Base-by-base conservation (phyloP, 176 grass and related monocot species). In the Eleusine indica region DNA sequence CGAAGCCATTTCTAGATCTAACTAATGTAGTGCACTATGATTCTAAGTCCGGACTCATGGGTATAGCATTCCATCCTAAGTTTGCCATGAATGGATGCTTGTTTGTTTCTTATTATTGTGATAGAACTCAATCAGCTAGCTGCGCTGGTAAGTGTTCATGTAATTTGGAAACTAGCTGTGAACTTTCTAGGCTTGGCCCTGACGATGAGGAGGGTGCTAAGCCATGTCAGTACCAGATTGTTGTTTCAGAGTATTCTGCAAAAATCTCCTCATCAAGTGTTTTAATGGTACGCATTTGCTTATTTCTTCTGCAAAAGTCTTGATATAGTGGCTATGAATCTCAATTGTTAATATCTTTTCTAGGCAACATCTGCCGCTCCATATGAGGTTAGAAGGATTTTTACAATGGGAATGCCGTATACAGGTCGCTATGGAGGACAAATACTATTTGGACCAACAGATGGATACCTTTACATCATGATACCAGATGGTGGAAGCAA, bases 71-170 rank as follows among this genome's bases (percentile, higher is more conserved):
- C 72, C 96, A 98, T 83, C 92, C 91, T 22, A 91, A 95, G 72
- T 98, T 92, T 9, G 74, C 82, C 29, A 87, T 70, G 14, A 98
- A 98, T 71, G 96, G 96, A 14, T 88, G 93, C 28, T 88, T 98
- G 77, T 95, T 98, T 70, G 96, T 98, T 62, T 95, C 90, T 13
- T 98, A 98, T 39, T 93, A 93, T 7, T 98, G 95, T 77, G 95
- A 98, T 73, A 95, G 88, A 62, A 77, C 80, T 68, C 63, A 76
- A 70, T 87, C 84, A 0, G 75, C 84, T 49, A 91, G 61, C 73
- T 94, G 92, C 85, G 80, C 86, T 78, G 95, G 95, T 70, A 93
- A 86, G 82, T 98, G 95, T 81, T 91, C 92, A 42, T 95, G 95
- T 74, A 98, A 98, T 81, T 95, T 91, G 79, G 88, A 90, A 87